These are phyloP conservation scores for Hymenoscyphus scutula DNA, from an alignment of 2,329 filamentous ascomycete genomes.

Conservation along the genomic window DNA sequence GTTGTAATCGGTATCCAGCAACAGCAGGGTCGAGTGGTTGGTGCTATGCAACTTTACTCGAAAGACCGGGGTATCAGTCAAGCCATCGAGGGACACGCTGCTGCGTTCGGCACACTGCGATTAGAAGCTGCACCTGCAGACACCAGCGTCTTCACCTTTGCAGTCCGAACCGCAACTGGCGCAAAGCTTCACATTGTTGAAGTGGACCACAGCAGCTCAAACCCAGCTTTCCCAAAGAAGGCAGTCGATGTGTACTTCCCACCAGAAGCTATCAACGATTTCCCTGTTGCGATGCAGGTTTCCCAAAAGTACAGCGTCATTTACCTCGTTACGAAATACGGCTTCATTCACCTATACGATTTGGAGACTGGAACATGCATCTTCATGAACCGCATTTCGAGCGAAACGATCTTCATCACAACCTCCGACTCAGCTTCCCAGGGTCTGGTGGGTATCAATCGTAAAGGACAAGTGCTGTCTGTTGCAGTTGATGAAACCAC, in stretches of 20 bases:
- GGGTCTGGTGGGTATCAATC: conserved; percentile 92
- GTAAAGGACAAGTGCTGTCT: conserved; percentile 93
- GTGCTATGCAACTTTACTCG: conserved; percentile 96
- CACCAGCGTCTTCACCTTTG: conserved; percentile 95
- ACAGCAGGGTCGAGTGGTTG: conserved; percentile 88
- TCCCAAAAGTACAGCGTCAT: conserved; percentile 96
- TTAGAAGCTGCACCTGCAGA: conserved; percentile 86
- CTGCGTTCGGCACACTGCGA: conserved; percentile 85
- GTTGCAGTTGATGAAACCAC: conserved; percentile 90
- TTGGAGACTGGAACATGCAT: conserved; percentile 93
- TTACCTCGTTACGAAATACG: conserved; percentile 97
- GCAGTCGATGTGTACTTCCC: conserved; percentile 98
- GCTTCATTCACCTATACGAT: conserved; percentile 98
- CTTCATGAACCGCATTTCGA: conserved; percentile 99
- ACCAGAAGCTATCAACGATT: conserved; percentile 90
- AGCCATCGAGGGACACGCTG: conserved; percentile 95
- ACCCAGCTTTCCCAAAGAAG: conserved; percentile 90
- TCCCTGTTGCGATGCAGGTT: conserved; percentile 96
- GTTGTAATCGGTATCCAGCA: conserved; percentile 94
- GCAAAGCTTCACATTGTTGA: conserved; percentile 98
- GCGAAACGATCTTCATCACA: conserved; percentile 97
- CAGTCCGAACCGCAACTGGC: conserved; percentile 82
- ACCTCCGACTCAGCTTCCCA: conserved; percentile 78
- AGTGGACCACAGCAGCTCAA: conserved; percentile 87
- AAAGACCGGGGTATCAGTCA: conserved; percentile 96